Conservation (phyloP, 2,329 filamentous ascomycete genomes). For the Fusarium cyanostomum region DNA sequence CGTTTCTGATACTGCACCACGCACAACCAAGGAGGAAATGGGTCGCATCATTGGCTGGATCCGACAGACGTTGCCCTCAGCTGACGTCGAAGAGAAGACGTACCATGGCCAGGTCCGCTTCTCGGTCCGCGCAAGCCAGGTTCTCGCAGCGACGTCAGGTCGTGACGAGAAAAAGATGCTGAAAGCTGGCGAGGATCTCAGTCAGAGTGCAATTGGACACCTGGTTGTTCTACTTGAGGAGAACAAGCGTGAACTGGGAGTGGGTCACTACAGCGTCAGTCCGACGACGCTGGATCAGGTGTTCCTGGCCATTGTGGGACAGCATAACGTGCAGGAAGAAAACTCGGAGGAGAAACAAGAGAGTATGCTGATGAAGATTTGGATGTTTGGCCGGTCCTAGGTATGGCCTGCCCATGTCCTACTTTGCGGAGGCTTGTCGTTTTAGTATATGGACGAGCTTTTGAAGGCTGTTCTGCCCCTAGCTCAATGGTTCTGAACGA, state of each 20-base stretch:
- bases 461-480: not conserved
- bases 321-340: slow-evolving; percentile 83
- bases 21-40: slow-evolving; percentile 76
- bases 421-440: not conserved
- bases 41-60: slow-evolving; percentile 74
- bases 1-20: slow-evolving; percentile 77
- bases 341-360: slow-evolving; percentile 56
- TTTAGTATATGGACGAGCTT: not conserved
- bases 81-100: slow-evolving; percentile 74
- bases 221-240: slow-evolving; percentile 80
- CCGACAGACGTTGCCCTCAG: slow-evolving; percentile 65
- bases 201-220: slow-evolving; percentile 67
- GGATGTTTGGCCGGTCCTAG: slow-evolving; percentile 39
- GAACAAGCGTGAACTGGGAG: slow-evolving; percentile 71
- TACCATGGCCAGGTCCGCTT: slow-evolving; percentile 93
- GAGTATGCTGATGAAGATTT: slow-evolving; percentile 35
- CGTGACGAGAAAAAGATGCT: slow-evolving; percentile 37
- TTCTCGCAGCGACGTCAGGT: slow-evolving; percentile 43
- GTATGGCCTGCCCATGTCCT: not conserved
- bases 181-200: slow-evolving; percentile 39
- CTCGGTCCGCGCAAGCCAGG: slow-evolving; percentile 67
- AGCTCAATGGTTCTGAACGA: not conserved
- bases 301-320: slow-evolving; percentile 84
- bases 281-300: slow-evolving; percentile 92
- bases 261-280: slow-evolving; percentile 87